A percentile compares a stretch with the other conserved stretches of the same genome.
Evolutionary conservation across 768 basidiomycete species (phyloP).

Genomic region (Peribolospora baueri): DNA sequence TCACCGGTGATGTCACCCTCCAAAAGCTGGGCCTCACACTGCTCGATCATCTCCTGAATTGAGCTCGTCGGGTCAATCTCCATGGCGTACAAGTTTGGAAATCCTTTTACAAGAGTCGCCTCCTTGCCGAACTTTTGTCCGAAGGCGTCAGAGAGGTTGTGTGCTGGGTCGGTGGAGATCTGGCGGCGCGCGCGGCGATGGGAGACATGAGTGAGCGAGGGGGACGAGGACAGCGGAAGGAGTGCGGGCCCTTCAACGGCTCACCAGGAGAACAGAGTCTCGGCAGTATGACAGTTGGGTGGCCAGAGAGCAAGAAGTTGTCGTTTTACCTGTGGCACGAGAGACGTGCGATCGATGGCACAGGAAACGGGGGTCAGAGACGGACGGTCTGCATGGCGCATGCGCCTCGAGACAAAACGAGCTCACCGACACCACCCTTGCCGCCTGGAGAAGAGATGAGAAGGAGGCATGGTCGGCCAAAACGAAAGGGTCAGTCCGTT

Average conservation of each 20-base stretch:
- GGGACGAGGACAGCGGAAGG: neutral
- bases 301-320: constrained; percentile 91
- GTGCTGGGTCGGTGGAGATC: constrained; percentile 86
- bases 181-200: neutral
- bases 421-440: constrained; percentile 89
- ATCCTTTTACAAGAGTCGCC: constrained; percentile 81
- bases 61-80: constrained; percentile 97
- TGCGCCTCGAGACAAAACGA: too few species aligned
- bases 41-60: constrained; percentile 97
- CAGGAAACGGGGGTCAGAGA: neutral
- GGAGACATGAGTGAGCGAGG: neutral
- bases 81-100: constrained; percentile 91
- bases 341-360: neutral
- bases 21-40: constrained; percentile 32
- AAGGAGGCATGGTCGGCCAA: constrained; percentile 6
- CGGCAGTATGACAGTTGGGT: constrained; percentile 74
- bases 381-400: neutral
- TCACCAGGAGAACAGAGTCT: constrained; percentile 91
- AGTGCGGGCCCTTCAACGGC: constrained; percentile 23
- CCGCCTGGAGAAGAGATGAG: constrained; percentile 36
- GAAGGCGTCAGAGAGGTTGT: constrained; percentile 95
- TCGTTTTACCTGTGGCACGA: constrained; percentile 58
- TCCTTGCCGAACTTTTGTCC: constrained; percentile 98
- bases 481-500: constrained; percentile 1
- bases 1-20: neutral